Evolutionary conservation across 352 stramenopile species (phyloP).

Genomic region (Phytopythium litorale): DNA sequence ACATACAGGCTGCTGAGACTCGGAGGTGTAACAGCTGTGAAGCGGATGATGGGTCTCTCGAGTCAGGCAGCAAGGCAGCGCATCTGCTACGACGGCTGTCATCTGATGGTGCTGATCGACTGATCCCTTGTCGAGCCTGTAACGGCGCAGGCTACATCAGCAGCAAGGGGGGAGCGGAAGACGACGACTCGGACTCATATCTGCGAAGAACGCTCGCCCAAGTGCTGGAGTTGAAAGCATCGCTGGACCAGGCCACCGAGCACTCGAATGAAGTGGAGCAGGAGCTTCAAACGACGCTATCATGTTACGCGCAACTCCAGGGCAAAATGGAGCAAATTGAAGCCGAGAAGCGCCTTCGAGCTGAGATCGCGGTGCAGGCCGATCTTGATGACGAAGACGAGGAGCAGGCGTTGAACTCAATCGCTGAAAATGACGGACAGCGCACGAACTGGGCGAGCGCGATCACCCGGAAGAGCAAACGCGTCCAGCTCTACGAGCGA

Average conservation of each 20-base stretch:
- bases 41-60: not conserved
- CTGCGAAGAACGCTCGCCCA: conserved; percentile 57
- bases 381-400: conserved; percentile 55
- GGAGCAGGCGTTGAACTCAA: conserved; percentile 43
- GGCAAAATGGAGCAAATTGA: conserved; percentile 38
- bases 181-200: conserved; percentile 45
- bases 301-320: conserved; percentile 24
- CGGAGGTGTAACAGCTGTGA: not conserved
- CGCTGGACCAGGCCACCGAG: conserved; percentile 30
- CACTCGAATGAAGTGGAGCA: conserved; percentile 30
- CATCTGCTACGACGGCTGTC: not conserved
- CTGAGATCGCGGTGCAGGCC: conserved; percentile 33
- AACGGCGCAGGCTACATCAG: conserved; percentile 53
- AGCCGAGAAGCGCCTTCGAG: conserved; percentile 18
- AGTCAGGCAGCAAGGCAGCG: not conserved
- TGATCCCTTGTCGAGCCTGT: conserved; percentile 52
- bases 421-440: conserved; percentile 18
- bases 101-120: conserved; percentile 10
- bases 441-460: not conserved
- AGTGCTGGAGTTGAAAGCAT: conserved; percentile 48
- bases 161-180: conserved; percentile 8
- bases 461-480: conserved; percentile 13
- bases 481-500: conserved; percentile 53
- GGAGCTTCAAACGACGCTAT: conserved; percentile 28
- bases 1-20: not conserved